Percentiles rank a stretch among this genome's conserved stretches.
Evolutionary conservation across 2,329 filamentous ascomycete genomes (phyloP).

Genomic region (Fusarium sp.): DNA sequence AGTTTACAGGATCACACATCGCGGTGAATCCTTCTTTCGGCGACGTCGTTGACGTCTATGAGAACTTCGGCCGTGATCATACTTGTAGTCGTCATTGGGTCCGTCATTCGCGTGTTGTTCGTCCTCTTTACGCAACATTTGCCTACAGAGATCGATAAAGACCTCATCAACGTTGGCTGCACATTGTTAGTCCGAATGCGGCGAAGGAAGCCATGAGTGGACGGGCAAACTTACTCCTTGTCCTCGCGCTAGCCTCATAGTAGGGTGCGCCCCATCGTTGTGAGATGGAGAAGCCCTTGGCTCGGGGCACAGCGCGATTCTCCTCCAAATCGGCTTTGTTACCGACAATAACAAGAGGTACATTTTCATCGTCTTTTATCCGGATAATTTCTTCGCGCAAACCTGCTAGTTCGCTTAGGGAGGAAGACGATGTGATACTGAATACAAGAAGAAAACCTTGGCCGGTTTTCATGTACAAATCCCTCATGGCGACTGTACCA

Average conservation of each 20-base stretch:
- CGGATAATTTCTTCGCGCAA: slow-evolving; percentile 90
- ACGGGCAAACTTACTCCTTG: slow-evolving; percentile 64
- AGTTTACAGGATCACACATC: slow-evolving; percentile 56
- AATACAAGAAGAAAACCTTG: slow-evolving; percentile 93
- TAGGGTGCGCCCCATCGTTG: slow-evolving; percentile 90
- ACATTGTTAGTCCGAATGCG: slow-evolving; percentile 40
- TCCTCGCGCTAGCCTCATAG: slow-evolving; percentile 87
- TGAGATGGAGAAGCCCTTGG: slow-evolving; percentile 84
- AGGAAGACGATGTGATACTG: slow-evolving; percentile 86
- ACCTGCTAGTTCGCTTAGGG: slow-evolving; percentile 82
- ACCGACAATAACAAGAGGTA: slow-evolving; percentile 89
- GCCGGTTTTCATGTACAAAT: slow-evolving; percentile 92
- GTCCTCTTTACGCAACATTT: slow-evolving; percentile 81
- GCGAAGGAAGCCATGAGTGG: slow-evolving; percentile 8
- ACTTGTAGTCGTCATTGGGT: slow-evolving; percentile 55
- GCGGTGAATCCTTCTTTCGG: slow-evolving; percentile 49
- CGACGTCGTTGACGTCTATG: slow-evolving; percentile 45
- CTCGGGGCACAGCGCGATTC: slow-evolving; percentile 79
- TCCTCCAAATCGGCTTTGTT: slow-evolving; percentile 94
- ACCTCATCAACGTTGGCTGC: slow-evolving; percentile 88
- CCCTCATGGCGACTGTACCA: slow-evolving; percentile 69
- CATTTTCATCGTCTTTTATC: slow-evolving; percentile 87
- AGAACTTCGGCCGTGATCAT: slow-evolving; percentile 46
- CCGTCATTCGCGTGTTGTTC: slow-evolving; percentile 48
- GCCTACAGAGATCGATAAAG: slow-evolving; percentile 84